A percentile compares a stretch with the other conserved stretches of the same genome.
phyloP scores from a whole-genome alignment of 371 early-diverging fungal species.

The Entomophthora muscae region DNA sequence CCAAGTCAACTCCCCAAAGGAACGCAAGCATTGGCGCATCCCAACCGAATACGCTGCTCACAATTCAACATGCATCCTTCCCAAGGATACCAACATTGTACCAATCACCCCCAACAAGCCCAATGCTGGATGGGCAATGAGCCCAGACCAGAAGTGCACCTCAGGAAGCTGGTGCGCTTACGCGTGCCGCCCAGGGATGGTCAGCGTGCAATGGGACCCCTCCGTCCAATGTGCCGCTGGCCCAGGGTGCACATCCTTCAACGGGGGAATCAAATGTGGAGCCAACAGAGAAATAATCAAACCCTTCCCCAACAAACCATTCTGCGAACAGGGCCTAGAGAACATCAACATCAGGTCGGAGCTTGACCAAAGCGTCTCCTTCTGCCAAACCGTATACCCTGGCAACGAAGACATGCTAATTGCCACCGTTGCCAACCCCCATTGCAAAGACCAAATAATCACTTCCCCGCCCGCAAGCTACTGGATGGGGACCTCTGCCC shows the following conservation, averaged over 20 bases:
- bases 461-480: not conserved
- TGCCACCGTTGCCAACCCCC: not conserved
- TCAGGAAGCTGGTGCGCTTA: constrained; percentile 9
- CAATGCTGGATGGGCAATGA: constrained; percentile 26
- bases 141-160: constrained; percentile 7
- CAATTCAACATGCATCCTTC: constrained; percentile 2
- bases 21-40: too few species aligned
- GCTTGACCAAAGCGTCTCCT: not conserved
- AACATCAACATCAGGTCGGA: not conserved
- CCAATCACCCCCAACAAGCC: constrained; percentile 16
- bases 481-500: constrained; percentile 10
- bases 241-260: constrained; percentile 1
- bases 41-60: too few species aligned
- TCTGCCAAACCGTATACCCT: constrained; percentile 11
- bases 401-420: constrained; percentile 11
- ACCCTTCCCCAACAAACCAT: constrained; percentile 5
- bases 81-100: constrained; percentile 10
- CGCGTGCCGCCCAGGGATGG: constrained; percentile 9
- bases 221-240: not conserved
- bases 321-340: not conserved
- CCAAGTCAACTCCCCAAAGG: too few species aligned
- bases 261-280: constrained; percentile 8
- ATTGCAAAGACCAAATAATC: not conserved
- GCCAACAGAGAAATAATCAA: not conserved
- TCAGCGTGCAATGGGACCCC: constrained; percentile 5